Evolutionary conservation across 306 rosid genomes (phyloP), one percentile per base, ranked within the genome.

Genomic region (Sesbania bispinosa): DNA sequence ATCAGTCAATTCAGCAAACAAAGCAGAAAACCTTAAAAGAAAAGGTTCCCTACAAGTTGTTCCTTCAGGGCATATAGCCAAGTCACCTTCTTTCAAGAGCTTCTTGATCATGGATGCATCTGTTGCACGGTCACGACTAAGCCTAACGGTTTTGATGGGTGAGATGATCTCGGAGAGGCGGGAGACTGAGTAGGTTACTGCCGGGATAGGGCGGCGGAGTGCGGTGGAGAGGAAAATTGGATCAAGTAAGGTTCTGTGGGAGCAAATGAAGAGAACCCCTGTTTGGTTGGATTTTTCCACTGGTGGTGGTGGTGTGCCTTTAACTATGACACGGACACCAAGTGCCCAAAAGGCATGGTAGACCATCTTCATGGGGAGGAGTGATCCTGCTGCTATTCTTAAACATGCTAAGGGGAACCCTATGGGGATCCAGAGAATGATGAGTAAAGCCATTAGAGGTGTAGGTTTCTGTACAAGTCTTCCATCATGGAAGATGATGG

Each of bases 31-130:
- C 16, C 98, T 69, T 0, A 90, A 67, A 0, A 93, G 86, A 35
- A 88, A 93, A 0, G 98, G 93, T 13, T 93, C 98, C 10, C 96
- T 76, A 3, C 98, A 93, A 5, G 98, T 93, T 18, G 97, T 90
- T 1, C 97, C 97, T 52, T 93, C 97, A 0, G 97, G 97, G 48
- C 96, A 93, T 13, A 93, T 86, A 0, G 94, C 93, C 0, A 90
- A 33, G 88, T 93, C 98, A 4, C 96, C 98, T 9, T 84, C 85
- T 36, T 75, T 71, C 51, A 93, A 77, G 4, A 90, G 88, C 23
- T 67, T 88, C 66, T 84, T 90, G 10, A 93, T 93, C 90, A 88
- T 88, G 52, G 97, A 15, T 0, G 97, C 98, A 4, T 93, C 98
- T 0, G 75, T 50, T 18, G 77, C 88, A 0, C 96, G 79, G 81